Percentiles rank a stretch among this genome's conserved stretches.
Conservation (phyloP, 2,329 filamentous ascomycete genomes). For the Botrytis sinoallii region DNA sequence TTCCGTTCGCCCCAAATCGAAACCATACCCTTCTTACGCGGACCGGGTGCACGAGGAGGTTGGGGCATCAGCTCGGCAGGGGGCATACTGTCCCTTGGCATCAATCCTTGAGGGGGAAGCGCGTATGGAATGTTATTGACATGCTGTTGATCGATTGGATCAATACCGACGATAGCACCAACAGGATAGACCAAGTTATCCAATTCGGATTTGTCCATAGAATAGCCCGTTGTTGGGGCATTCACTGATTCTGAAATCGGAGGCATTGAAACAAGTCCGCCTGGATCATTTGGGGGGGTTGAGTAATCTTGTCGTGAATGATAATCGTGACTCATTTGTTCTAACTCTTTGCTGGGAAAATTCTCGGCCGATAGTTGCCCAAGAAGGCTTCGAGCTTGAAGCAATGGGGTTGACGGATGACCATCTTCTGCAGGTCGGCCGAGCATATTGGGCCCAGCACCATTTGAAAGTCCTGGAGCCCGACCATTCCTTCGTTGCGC, state of each 20-base stretch:
- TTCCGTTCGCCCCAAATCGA: constrained; percentile 58
- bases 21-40: constrained; percentile 40
- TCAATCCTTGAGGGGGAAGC: constrained; percentile 52
- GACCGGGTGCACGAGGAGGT: constrained; percentile 42
- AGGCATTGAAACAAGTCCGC: constrained; percentile 31
- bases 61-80: constrained; percentile 44
- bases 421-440: constrained; percentile 47
- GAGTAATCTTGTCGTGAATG: constrained; percentile 35
- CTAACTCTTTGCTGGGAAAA: constrained; percentile 61
- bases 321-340: constrained; percentile 54
- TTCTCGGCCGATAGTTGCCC: constrained; percentile 63
- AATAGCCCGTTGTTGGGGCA: constrained; percentile 43
- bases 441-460: constrained; percentile 27
- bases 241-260: constrained; percentile 45
- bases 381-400: constrained; percentile 64
- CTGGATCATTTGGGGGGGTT: constrained; percentile 36
- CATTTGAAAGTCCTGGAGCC: constrained; percentile 41
- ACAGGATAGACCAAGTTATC: constrained; percentile 85
- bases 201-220: constrained; percentile 50
- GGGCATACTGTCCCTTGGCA: constrained; percentile 47
- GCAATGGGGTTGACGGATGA: constrained; percentile 62
- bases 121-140: constrained; percentile 91
- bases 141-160: constrained; percentile 91
- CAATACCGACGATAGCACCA: constrained; percentile 85
- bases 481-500: constrained; percentile 62